A percentile compares a stretch with the other conserved stretches of the same genome.
Evolutionary conservation across 352 stramenopile genomes (phyloP).

Genomic region (Phytophthora pseudosyringae): DNA sequence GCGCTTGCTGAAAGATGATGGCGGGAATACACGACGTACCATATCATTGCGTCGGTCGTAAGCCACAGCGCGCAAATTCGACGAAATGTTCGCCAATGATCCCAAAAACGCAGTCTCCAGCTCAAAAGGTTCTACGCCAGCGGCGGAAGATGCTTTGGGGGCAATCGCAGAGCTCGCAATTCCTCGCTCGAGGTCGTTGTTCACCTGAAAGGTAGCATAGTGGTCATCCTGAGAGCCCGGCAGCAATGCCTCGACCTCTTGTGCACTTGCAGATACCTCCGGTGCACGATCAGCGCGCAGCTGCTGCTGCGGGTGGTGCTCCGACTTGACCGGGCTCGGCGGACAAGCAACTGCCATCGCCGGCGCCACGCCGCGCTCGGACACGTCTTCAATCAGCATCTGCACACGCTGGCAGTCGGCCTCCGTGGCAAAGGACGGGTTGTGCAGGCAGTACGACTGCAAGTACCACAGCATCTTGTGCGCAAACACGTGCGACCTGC

Average conservation of each 20-base stretch:
- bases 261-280: slow-evolving; percentile 34
- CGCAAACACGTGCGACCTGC: slow-evolving; percentile 83
- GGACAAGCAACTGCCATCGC: slow-evolving; percentile 52
- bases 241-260: slow-evolving; percentile 65
- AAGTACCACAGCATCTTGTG: slow-evolving; percentile 89
- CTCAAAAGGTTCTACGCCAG: slow-evolving; percentile 65
- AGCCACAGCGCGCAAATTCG: slow-evolving; percentile 69
- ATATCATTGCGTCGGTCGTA: slow-evolving; percentile 69
- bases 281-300: slow-evolving; percentile 26
- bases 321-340: slow-evolving; percentile 27
- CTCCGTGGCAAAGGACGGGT: slow-evolving; percentile 59
- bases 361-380: slow-evolving; percentile 54
- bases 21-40: slow-evolving; percentile 36
- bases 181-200: slow-evolving; percentile 57
- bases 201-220: slow-evolving; percentile 69
- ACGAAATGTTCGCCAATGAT: slow-evolving; percentile 77
- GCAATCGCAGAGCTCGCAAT: slow-evolving; percentile 16
- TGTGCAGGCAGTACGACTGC: slow-evolving; percentile 78
- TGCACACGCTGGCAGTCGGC: slow-evolving; percentile 66
- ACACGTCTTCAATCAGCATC: slow-evolving; percentile 84
- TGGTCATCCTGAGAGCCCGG: slow-evolving; percentile 59
- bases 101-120: slow-evolving; percentile 70
- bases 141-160: slow-evolving; percentile 4
- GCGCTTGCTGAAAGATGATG: neutral
- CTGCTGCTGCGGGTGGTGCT: slow-evolving; percentile 28